Conservation (phyloP, 2,329 filamentous ascomycete species). For the Cladosporium colombiae region DNA sequence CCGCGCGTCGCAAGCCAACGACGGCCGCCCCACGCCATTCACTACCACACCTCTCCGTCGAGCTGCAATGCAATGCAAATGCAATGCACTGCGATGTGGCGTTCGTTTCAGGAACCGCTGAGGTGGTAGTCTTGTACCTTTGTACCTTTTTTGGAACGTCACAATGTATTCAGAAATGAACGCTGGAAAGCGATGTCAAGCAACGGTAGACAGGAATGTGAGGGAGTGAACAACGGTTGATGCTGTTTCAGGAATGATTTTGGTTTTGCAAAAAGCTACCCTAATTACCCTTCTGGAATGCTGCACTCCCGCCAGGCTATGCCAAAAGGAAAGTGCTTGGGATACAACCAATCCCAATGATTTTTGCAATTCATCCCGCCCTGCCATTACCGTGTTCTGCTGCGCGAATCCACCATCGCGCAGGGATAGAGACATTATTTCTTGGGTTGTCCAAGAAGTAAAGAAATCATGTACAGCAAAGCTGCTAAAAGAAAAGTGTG, state of each 20-base stretch:
- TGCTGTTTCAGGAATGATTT: constrained; percentile 2
- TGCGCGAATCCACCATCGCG: background rate
- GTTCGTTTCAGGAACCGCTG: background rate
- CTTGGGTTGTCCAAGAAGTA: background rate
- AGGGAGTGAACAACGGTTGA: background rate
- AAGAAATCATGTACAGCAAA: constrained; percentile 15
- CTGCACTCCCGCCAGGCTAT: background rate
- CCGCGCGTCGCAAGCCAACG: background rate
- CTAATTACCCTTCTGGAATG: constrained; percentile 14
- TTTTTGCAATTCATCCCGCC: background rate
- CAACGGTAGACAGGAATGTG: background rate
- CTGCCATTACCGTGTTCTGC: constrained; percentile 14
- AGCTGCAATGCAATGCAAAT: background rate
- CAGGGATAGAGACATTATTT: constrained; percentile 10
- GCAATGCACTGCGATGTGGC: background rate
- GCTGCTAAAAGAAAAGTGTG: constrained; percentile 8
- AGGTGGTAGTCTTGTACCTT: background rate
- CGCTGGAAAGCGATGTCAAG: background rate
- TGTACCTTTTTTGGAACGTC: background rate
- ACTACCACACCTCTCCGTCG: background rate
- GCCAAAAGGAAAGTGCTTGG: constrained; percentile 2
- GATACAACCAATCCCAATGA: background rate
- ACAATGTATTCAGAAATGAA: background rate
- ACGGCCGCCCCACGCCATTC: background rate
- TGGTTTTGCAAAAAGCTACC: background rate